These are phyloP conservation scores for Plantago lanceolata DNA, from an alignment of 305 asterid species.

Conservation along the genomic window DNA sequence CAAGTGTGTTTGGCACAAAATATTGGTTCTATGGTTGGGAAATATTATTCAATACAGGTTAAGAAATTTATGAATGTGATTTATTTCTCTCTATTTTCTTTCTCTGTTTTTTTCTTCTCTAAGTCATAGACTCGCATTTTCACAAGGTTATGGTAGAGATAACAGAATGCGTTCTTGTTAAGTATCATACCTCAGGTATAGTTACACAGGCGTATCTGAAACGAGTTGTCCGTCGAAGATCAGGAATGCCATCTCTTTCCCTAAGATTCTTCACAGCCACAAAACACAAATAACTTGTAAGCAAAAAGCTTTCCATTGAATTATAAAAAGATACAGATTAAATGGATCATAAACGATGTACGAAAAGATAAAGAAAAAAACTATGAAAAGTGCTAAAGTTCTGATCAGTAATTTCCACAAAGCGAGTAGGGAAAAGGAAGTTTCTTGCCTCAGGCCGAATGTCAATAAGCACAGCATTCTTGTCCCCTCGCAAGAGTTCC, in stretches of 20 bases:
- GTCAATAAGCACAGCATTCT: slow-evolving; percentile 68
- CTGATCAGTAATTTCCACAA: slow-evolving; percentile 17
- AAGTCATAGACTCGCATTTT: slow-evolving; percentile 10
- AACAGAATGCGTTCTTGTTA: slow-evolving; percentile 4
- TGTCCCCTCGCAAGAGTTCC: slow-evolving; percentile 66
- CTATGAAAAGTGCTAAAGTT: background rate
- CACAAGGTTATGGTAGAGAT: slow-evolving; percentile 5
- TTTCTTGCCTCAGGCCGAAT: slow-evolving; percentile 92
- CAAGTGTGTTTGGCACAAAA: background rate
- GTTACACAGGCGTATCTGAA: slow-evolving; percentile 64
- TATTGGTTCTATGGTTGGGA: background rate
- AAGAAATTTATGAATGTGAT: background rate
- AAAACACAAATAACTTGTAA: slow-evolving; percentile 28
- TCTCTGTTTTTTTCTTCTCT: background rate
- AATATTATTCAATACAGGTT: background rate
- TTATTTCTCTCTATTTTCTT: background rate
- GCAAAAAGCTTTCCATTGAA: slow-evolving; percentile 1
- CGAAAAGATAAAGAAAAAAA: slow-evolving; percentile 1
- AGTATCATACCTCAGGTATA: slow-evolving; percentile 59
- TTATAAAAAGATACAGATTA: too few species aligned
- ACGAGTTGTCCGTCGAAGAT: slow-evolving; percentile 82
- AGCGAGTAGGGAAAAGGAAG: slow-evolving; percentile 34
- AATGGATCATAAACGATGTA: too few species aligned
- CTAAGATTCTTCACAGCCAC: slow-evolving; percentile 61
- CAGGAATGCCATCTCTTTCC: slow-evolving; percentile 93